Conservation (phyloP, 1,284 basidiomycete genomes). For the Pseudozyma pruni region DNA sequence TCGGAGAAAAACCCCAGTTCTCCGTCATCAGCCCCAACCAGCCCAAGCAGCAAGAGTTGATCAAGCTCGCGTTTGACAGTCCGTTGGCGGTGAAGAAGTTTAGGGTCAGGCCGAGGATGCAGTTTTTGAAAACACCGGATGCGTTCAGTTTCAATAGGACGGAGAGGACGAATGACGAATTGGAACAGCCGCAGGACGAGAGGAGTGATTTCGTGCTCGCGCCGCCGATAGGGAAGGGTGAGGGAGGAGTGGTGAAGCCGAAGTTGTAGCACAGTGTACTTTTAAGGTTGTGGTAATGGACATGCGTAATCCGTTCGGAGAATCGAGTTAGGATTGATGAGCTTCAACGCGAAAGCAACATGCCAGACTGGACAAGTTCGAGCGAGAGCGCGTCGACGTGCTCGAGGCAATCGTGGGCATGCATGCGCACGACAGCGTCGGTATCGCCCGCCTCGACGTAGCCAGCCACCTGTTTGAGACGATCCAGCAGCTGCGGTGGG, state of each 20-base stretch:
- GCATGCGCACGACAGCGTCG: slow-evolving; percentile 51
- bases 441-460: slow-evolving; percentile 30
- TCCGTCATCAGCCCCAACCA: slow-evolving; percentile 27
- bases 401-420: slow-evolving; percentile 48
- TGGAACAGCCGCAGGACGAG: slow-evolving; percentile 48
- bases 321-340: not conserved
- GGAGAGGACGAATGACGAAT: slow-evolving; percentile 25
- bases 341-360: slow-evolving; percentile 5
- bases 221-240: slow-evolving; percentile 6
- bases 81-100: slow-evolving; percentile 50
- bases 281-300: not conserved
- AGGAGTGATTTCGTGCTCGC: slow-evolving; percentile 21
- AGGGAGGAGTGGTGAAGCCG: slow-evolving; percentile 6
- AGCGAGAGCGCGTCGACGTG: slow-evolving; percentile 27
- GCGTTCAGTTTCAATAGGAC: slow-evolving; percentile 21
- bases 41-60: slow-evolving; percentile 49
- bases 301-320: no score
- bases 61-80: slow-evolving; percentile 55
- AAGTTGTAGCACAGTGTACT: slow-evolving; percentile 22
- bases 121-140: slow-evolving; percentile 39
- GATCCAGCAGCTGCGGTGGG: slow-evolving; percentile 13
- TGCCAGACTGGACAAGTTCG: slow-evolving; percentile 13
- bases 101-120: slow-evolving; percentile 61
- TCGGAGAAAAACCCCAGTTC: slow-evolving; percentile 35
- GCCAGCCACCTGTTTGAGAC: slow-evolving; percentile 21